Evolutionary conservation across 2,329 filamentous ascomycete species (phyloP).

Genomic region (Cladosporium sphaerospermum): DNA sequence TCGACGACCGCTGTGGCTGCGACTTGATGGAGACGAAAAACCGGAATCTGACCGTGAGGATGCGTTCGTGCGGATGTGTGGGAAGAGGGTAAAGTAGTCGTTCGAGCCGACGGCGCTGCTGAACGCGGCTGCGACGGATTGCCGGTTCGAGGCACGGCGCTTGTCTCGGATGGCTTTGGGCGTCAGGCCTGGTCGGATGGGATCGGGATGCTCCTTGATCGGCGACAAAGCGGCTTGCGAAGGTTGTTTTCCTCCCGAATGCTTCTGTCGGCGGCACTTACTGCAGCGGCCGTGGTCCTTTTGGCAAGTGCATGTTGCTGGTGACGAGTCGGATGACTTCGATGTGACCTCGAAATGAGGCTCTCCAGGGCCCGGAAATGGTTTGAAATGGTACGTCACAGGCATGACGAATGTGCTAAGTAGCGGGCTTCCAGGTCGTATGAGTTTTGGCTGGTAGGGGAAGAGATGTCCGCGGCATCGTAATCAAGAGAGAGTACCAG

Average conservation of each 20-base stretch:
- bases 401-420: slow-evolving; percentile 3
- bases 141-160: not conserved
- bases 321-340: not conserved
- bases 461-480: slow-evolving; percentile 4
- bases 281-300: not conserved
- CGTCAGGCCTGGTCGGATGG: not conserved
- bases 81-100: not conserved
- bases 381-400: slow-evolving; percentile 10
- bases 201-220: slow-evolving; percentile 2
- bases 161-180: slow-evolving; percentile 5
- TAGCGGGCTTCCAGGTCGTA: not conserved
- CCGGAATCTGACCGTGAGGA: not conserved
- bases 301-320: not conserved
- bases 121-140: not conserved
- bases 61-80: not conserved
- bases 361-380: not conserved
- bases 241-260: not conserved
- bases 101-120: not conserved
- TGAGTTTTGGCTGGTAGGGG: not conserved
- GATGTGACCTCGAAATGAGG: not conserved
- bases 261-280: not conserved
- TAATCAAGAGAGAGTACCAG: not conserved
- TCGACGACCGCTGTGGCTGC: not conserved
- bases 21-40: not conserved
- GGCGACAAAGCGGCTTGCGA: not conserved